A percentile compares a stretch with the other conserved stretches of the same genome.
Evolutionary conservation across 2,329 filamentous ascomycete species (phyloP).

Genomic region (Colletotrichum filicis): DNA sequence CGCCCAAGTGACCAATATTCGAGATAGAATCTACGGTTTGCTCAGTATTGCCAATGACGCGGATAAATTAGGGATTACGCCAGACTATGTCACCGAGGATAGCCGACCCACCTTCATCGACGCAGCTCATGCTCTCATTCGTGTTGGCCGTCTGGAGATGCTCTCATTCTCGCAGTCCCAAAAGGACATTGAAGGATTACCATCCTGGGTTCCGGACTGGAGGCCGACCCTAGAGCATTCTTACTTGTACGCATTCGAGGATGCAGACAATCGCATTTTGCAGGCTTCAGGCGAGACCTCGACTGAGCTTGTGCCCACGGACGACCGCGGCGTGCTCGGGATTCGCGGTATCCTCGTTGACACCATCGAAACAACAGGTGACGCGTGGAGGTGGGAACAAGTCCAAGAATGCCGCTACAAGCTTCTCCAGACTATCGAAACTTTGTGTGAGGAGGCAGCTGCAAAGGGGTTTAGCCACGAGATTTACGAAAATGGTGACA

Average conservation of each 20-base stretch:
- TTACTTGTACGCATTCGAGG: conserved; percentile 9
- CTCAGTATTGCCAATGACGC: conserved; percentile 37
- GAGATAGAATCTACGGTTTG: conserved; percentile 40
- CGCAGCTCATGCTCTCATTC: conserved; percentile 19
- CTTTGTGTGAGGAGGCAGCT: conserved; percentile 6
- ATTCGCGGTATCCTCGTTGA: conserved; percentile 27
- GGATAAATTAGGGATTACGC: conserved; percentile 6
- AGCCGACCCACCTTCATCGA: conserved; percentile 8
- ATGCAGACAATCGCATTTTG: background rate
- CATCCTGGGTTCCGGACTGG: conserved; percentile 53
- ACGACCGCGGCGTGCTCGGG: conserved; percentile 8
- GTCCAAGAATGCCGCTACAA: background rate
- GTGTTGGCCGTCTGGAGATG: conserved; percentile 13
- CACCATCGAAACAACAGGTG: conserved; percentile 21
- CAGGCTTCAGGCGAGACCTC: conserved; percentile 8
- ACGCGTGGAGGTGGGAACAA: conserved; percentile 17
- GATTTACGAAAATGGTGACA: background rate
- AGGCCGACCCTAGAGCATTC: conserved; percentile 30
- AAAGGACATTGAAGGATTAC: conserved; percentile 37
- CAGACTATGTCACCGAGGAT: conserved; percentile 13
- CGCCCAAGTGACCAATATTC: conserved; percentile 32
- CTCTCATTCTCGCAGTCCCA: conserved; percentile 28
- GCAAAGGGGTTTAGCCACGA: background rate
- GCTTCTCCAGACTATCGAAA: conserved; percentile 1
- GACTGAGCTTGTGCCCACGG: background rate